Evolutionary conservation across 306 rosid species (phyloP), one percentile per base, ranked within the genome.

Genomic region (Gynostemma pentaphyllum): DNA sequence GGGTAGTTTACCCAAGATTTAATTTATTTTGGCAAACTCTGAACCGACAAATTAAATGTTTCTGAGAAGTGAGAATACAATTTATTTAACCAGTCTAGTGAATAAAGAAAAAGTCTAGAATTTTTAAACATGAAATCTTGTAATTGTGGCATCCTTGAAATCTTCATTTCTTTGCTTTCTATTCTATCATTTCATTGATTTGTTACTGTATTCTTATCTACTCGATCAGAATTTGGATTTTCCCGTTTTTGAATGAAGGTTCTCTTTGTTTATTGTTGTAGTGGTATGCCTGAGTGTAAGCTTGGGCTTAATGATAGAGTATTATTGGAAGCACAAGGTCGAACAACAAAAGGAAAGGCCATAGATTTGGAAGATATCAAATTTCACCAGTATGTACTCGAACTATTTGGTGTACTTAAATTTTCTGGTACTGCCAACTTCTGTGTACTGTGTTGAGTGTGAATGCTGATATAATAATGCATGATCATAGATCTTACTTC

Each of bases 221-320:
- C 37, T 32, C 37, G 7, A 2, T 32, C 37, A 32, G 6, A 45
- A 2, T 16, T 45, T 45, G 19, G 50, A 5, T 45, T 18, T 2
- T 4, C 12, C 2, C 15, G 4, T 5, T 16, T 18, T 45, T 18
- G 4, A 19, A 51, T 26, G n/a, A 46, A n/a, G 39, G 5, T 67
- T 36, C 70, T 45, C 67, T 69, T 70, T 76, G 45, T 76, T 47
- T 60, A 2, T 36, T 39, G 21, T 70, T 75, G 76, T 92, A 90
- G 97, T 83, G 97, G 97, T 72, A 90, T 90, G 97, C 97, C 97
- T 2, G 97, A 90, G 75, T 90, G 97, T 80, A 90, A 87, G 82
- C 96, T 90, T 73, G 97, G 97, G 71, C 84, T 90, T 14, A 90
- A 90, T 55, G 97, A 90, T 71, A 79, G 97, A 81, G 86, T 90